Conservation (phyloP, 2,329 filamentous ascomycete genomes). For the Pyrenophora seminiperda region DNA sequence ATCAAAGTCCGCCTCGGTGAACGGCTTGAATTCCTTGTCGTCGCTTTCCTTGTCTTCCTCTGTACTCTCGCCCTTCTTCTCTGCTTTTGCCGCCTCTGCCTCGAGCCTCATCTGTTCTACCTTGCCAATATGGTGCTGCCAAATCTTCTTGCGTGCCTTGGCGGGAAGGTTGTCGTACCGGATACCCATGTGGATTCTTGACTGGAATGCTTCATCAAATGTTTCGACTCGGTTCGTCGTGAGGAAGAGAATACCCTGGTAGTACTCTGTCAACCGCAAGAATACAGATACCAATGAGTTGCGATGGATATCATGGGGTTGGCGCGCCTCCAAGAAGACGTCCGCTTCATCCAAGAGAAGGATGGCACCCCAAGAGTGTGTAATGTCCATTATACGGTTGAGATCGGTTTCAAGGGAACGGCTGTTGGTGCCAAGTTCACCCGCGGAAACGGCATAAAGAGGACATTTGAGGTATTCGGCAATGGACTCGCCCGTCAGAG, state of each 20-base stretch:
- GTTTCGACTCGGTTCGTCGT: conserved; percentile 88
- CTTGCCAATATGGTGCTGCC: conserved; percentile 80
- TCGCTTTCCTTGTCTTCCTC: not conserved
- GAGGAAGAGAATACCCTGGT: conserved; percentile 86
- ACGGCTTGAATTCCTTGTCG: conserved; percentile 49
- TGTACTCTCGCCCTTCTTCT: conserved; percentile 39
- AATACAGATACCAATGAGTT: conserved; percentile 89
- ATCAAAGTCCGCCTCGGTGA: conserved; percentile 71
- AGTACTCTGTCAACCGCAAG: conserved; percentile 84
- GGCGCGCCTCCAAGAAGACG: conserved; percentile 72
- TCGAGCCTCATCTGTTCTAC: conserved; percentile 57
- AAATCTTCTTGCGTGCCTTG: conserved; percentile 77
- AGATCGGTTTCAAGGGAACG: conserved; percentile 75
- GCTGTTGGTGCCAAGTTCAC: conserved; percentile 77
- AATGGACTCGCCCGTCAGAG: conserved; percentile 84
- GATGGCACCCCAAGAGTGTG: conserved; percentile 84
- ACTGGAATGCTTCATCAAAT: conserved; percentile 90
- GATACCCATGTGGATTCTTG: conserved; percentile 82
- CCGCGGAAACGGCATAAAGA: conserved; percentile 80
- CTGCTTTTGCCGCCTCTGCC: conserved; percentile 67
- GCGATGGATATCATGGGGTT: conserved; percentile 80
- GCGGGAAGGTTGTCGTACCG: conserved; percentile 75
- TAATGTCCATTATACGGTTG: conserved; percentile 83
- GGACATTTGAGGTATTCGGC: conserved; percentile 81
- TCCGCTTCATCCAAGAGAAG: conserved; percentile 78